Conservation (phyloP, 2,329 filamentous ascomycete genomes). For the Diaporthe sp. region DNA sequence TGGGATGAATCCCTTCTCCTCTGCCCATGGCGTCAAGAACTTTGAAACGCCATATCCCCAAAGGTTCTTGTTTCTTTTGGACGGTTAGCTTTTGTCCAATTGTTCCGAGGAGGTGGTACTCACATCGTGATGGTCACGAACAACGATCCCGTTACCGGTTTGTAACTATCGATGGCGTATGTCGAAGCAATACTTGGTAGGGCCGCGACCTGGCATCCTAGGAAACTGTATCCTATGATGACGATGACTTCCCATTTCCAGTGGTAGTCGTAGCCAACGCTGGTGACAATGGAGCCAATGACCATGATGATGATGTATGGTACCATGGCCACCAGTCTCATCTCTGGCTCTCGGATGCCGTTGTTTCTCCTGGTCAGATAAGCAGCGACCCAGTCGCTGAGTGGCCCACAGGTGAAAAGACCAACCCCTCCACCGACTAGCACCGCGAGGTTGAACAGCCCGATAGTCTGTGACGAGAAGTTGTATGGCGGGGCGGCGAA, state of each 20-base stretch:
- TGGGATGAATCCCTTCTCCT: conserved; percentile 45
- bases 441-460: conserved; percentile 64
- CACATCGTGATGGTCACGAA: conserved; percentile 47
- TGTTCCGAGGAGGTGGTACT: neutral
- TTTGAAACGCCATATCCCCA: conserved; percentile 50
- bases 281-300: conserved; percentile 60
- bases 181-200: conserved; percentile 71
- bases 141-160: conserved; percentile 69
- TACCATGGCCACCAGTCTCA: conserved; percentile 60
- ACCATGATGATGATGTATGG: conserved; percentile 61
- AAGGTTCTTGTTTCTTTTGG: conserved; percentile 46
- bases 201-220: conserved; percentile 56
- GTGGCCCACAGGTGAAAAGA: conserved; percentile 57
- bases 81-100: neutral
- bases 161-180: conserved; percentile 75
- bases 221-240: conserved; percentile 60
- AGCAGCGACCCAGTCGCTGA: conserved; percentile 60
- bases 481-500: conserved; percentile 60
- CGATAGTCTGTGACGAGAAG: conserved; percentile 57
- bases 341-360: conserved; percentile 63
- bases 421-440: conserved; percentile 58
- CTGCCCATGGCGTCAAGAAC: conserved; percentile 49
- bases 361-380: conserved; percentile 57
- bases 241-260: conserved; percentile 65
- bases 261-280: conserved; percentile 60